Evolutionary conservation across 352 stramenopile species (phyloP), one percentile per base, ranked within the genome.

Genomic region (Phytophthora pseudosyringae): DNA sequence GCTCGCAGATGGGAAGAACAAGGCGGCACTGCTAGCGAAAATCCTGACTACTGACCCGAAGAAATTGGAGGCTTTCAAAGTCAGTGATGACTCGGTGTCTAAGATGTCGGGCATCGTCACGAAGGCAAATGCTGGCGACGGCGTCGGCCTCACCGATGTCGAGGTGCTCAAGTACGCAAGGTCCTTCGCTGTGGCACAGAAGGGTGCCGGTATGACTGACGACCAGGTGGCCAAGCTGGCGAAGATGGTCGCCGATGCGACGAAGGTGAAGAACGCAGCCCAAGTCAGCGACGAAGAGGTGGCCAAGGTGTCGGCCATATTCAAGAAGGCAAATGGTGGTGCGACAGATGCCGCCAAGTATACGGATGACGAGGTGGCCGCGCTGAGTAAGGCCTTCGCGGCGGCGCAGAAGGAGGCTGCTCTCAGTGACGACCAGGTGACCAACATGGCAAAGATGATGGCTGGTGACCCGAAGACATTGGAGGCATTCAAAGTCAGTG

Each of bases 301-400:
- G 3, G 39, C 39, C n/a, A 18, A 29, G 7, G 43, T 49, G 43
- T 18, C 25, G 25, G 43, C 18, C 4, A 35, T 49, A 12, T 49
- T 49, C 41, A 49, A 49, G 25, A 49, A 25, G 5, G 43, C 43
- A 49, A 49, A 31, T 36, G 43, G 11, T 32, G 21, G 25, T n/a
- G n/a, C n/a, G n/a, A n/a, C 6, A 25, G 43, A 25, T 49, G 21
- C 5, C 0, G 43, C 25, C 4, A 49, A 49, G 25, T 35, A 13
- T 25, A 21, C 43, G 2, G 43, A 49, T 32, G 25, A 49, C 18
- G 43, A 49, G 25, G 11, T 49, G 25, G 43, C 25, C 1, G 35
- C 35, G 21, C 11, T 49, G 5, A 18, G 21, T 10, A 49, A 33
- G n/a, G 21, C 4, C 12, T 12, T 49, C 21, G 43, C 43, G 0